Base-by-base conservation (phyloP, 306 rosid species). In the Pueraria montana region DNA sequence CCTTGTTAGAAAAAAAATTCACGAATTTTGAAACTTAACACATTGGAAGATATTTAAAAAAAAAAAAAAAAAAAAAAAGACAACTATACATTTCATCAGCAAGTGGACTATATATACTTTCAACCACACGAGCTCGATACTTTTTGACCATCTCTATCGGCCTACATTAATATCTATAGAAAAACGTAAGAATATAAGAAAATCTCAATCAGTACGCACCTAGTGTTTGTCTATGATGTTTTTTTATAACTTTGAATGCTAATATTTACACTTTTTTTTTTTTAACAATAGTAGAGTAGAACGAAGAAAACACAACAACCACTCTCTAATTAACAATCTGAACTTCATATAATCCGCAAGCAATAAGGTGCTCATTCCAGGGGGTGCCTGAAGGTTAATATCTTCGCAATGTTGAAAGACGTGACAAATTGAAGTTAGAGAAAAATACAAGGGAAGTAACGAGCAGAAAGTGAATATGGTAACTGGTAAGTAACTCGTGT, bases 111-210 rank as follows among this genome's bases (percentile, higher is more conserved):
- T 8, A 18, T 7, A 11, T 38, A 48, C 61, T 56, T 84, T 27
- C 80, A 64, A 78, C n/a, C 3, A 66, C 87, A 78, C 80, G 87
- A 72, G 80, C 43, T 49, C 2, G 6, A 40, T 36, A 16, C 63
- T 64, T 78, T 68, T 78, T 71, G 75, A 78, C 83, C 64, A 71
- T 77, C 61, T 17, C 55, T 17, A 46, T 77, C n/a, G 20, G 5
- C 38, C 21, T 11, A 23, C 8, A 40, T 17, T 64, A 26, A 50
- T 24, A 74, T 66, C 45, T 17, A 0, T 0, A n/a, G 0, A 50
- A 2, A 63, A 40, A 27, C 16, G 20, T 68, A 55, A 21, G 20
- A 53, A 17, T 26, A 42, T 13, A 49, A 32, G 17, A 67, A 66
- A 79, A 34, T 53, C 24, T 2, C 14, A 79, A 68, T 38, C 76